phyloP scores from a whole-genome alignment of 257 asterid genomes.

The Nicotiana tomentosiformis region DNA sequence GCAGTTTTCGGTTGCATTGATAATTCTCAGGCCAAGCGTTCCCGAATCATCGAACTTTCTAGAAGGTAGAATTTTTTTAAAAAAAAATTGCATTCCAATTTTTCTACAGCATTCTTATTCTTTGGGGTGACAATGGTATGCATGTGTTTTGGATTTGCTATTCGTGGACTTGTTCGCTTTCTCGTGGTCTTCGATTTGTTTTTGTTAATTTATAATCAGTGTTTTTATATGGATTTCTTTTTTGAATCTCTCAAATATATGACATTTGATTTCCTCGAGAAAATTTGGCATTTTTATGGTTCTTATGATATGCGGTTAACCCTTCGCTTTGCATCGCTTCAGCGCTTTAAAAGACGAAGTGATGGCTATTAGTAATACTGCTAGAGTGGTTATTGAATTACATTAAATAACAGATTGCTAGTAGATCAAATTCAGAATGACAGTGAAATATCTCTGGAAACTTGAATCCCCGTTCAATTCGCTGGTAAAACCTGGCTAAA shows the following conservation, averaged over 20 bases:
- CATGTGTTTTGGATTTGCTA: background rate
- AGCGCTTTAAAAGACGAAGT: too few relatives aligned
- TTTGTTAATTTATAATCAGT: background rate
- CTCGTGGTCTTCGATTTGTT: background rate
- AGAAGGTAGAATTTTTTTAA: slow-evolving; percentile 38
- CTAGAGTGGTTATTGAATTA: background rate
- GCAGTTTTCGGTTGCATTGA: slow-evolving; percentile 87
- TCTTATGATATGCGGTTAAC: too few relatives aligned
- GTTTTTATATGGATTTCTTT: background rate
- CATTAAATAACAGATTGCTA: background rate
- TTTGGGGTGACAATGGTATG: background rate
- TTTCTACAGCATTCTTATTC: background rate
- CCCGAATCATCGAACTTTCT: slow-evolving; percentile 86
- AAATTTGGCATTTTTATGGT: background rate
- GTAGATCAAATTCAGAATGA: background rate
- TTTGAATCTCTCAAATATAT: too few relatives aligned
- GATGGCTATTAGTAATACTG: too few relatives aligned
- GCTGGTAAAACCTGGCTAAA: too few relatives aligned
- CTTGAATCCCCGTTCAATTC: too few relatives aligned
- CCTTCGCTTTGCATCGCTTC: too few relatives aligned
- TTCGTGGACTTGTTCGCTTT: background rate
- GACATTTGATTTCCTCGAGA: too few relatives aligned
- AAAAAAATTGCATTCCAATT: background rate
- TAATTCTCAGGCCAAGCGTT: slow-evolving; percentile 71
- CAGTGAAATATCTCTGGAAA: too few relatives aligned